These are phyloP conservation scores for Saccharomyces paradoxus DNA, from an alignment of 805 yeast species.

Conservation along the genomic window DNA sequence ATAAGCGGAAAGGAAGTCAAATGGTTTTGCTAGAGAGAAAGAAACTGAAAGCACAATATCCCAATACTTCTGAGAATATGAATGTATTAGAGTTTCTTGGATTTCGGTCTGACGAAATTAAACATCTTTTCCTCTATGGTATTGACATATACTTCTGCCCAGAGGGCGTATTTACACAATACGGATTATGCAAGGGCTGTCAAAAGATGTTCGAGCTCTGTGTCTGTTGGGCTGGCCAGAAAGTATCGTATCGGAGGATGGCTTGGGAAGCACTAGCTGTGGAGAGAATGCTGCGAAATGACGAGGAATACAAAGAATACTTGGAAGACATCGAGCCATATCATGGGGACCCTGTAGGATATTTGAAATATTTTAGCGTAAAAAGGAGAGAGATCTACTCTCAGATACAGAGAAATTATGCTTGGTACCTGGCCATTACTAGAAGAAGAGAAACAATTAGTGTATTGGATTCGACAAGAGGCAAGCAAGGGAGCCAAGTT, in stretches of 20 bases:
- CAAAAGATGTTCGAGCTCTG: not conserved
- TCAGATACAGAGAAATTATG: conserved; percentile 1
- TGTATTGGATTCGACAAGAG: not conserved
- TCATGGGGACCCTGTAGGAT: not conserved
- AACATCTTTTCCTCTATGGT: conserved; percentile 1
- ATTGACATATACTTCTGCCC: not conserved
- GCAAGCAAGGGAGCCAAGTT: not conserved
- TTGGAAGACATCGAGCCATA: not conserved
- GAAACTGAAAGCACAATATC: conserved; percentile 1
- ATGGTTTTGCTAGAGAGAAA: conserved; percentile 1
- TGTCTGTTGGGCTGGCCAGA: not conserved
- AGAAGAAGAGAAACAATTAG: conserved; percentile 1
- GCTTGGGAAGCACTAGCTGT: too few relatives aligned
- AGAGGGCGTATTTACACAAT: too few relatives aligned
- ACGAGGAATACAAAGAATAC: not conserved
- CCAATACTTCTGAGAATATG: conserved; percentile 1
- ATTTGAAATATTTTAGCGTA: not conserved
- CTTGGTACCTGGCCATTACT: conserved; percentile 2
- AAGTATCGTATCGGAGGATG: not conserved
- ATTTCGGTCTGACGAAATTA: conserved; percentile 1
- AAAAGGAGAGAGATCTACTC: not conserved
- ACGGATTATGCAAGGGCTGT: too few relatives aligned
- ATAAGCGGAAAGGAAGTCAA: not conserved
- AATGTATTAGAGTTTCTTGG: conserved; percentile 1
- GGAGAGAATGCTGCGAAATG: too few relatives aligned